Base-by-base conservation (phyloP, 768 basidiomycete genomes). In the Termitomyces sp. region DNA sequence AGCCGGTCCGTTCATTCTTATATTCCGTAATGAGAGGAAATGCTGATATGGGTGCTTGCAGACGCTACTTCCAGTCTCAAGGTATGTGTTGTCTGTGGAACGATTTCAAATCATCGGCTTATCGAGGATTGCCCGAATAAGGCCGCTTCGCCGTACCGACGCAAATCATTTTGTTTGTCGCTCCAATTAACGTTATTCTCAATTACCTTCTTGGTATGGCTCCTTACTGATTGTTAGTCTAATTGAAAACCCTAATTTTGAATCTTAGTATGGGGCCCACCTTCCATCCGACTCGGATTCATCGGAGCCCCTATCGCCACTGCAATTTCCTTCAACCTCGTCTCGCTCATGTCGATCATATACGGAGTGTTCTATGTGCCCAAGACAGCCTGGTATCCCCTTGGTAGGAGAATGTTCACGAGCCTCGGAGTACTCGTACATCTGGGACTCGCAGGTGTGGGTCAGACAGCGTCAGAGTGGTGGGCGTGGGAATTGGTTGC, bases 401-500 rank as follows among this genome's bases (percentile, higher is more conserved):
- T 92, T 31, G 79, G 79, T 0, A 70, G 77, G 43, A 77, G 84
- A 8, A 82, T 82, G 64, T 89, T 94, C 68, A 83, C 80, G 3
- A 80, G 78, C 55, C 78, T 94, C 22, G 84, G 87, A 0, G 71
- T 89, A 7, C 70, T 97, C 42, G 76, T 88, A 5, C 84, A 82
- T 43, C 79, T 98, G 0, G 92, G 95, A 0, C 63, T 95, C 3
- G 90, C 90, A 12, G 94, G 97, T 9, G 83, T 92, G 79, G 85
- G 85, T 0, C 92, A 94, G 69, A 87, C 84, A 4, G 92, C 91
- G 1, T 85, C 84, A 4, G 96, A 97, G 71, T 98, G 95, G 96
- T 98, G 95, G 94, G 87, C 89, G 37, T 96, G 96, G 96, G 94
- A 96, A 71, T 79, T 93, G 8, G 72, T 90, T 32, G 87, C 86